Conservation (phyloP, 2,329 filamentous ascomycete genomes). For the Pseudocercospora musae region DNA sequence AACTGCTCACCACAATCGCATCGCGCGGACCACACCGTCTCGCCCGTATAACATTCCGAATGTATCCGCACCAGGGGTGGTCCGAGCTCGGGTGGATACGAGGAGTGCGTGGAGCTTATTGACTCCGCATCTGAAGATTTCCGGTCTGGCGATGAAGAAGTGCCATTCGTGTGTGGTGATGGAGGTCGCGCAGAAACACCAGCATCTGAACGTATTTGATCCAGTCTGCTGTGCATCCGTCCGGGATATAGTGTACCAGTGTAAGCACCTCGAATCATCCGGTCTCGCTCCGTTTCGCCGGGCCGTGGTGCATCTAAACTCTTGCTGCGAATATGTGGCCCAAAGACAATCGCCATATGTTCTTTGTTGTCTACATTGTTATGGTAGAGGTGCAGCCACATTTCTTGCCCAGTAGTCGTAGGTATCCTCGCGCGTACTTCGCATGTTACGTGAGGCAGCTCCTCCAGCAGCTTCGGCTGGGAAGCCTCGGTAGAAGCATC, state of each 20-base stretch:
- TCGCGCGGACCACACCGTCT: slow-evolving; percentile 95
- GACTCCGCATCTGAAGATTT: slow-evolving; percentile 9
- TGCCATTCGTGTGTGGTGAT: slow-evolving; percentile 22
- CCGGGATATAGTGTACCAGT: slow-evolving; percentile 83
- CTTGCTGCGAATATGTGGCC: slow-evolving; percentile 72
- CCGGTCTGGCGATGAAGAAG: slow-evolving; percentile 6
- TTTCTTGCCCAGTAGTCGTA: slow-evolving; percentile 85
- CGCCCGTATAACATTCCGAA: slow-evolving; percentile 96
- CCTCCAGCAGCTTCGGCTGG: slow-evolving; percentile 71
- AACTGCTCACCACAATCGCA: slow-evolving; percentile 98
- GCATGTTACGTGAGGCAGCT: slow-evolving; percentile 82
- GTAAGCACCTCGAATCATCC: slow-evolving; percentile 94
- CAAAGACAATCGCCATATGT: slow-evolving; percentile 95
- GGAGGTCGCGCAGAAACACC: slow-evolving; percentile 30
- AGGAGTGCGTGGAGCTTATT: slow-evolving; percentile 18
- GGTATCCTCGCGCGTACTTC: slow-evolving; percentile 93
- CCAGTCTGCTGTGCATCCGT: slow-evolving; percentile 68
- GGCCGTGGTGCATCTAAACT: slow-evolving; percentile 66
- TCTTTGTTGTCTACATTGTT: slow-evolving; percentile 95
- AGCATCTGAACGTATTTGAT: slow-evolving; percentile 45
- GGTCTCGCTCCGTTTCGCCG: slow-evolving; percentile 80
- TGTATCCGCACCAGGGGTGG: slow-evolving; percentile 88
- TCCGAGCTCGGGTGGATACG: slow-evolving; percentile 33
- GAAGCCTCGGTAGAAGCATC: slow-evolving; percentile 37
- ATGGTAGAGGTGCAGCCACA: slow-evolving; percentile 93